A percentile compares a stretch with the other conserved stretches of the same genome.
Conservation (phyloP, 1,284 basidiomycete species). For the Leccinum solheimii region DNA sequence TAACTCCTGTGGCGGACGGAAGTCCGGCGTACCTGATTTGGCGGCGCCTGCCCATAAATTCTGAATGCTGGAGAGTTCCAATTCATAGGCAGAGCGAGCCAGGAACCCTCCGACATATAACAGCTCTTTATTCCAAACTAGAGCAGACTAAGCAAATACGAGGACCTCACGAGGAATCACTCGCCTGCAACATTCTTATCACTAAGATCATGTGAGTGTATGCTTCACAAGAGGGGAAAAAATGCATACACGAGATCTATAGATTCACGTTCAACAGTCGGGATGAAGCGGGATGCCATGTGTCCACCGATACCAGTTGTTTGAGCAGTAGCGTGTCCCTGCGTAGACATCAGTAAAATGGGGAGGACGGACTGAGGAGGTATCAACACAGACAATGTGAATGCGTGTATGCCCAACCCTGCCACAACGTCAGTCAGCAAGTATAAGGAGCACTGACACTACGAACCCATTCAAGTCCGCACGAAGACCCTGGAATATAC, state of each 20-base stretch:
- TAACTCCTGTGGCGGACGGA: slow-evolving; percentile 42
- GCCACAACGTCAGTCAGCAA: slow-evolving; percentile 14
- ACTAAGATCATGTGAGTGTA: slow-evolving; percentile 38
- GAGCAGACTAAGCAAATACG: neutral
- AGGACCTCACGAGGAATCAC: slow-evolving; percentile 14
- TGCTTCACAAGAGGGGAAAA: neutral
- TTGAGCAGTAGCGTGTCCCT: slow-evolving; percentile 85
- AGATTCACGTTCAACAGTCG: slow-evolving; percentile 94
- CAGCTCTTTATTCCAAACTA: slow-evolving; percentile 88
- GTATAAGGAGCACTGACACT: neutral
- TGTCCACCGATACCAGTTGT: slow-evolving; percentile 76
- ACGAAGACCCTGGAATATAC: slow-evolving; percentile 84
- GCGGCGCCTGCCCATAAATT: slow-evolving; percentile 56
- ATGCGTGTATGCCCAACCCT: slow-evolving; percentile 68
- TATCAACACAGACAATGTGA: slow-evolving; percentile 62
- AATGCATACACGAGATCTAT: slow-evolving; percentile 64
- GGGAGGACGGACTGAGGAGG: neutral
- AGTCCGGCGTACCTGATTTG: slow-evolving; percentile 25
- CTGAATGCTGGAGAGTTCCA: slow-evolving; percentile 69
- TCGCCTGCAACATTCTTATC: slow-evolving; percentile 75
- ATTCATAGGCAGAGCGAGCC: slow-evolving; percentile 82
- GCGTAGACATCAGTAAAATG: slow-evolving; percentile 2
- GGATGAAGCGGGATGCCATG: slow-evolving; percentile 70
- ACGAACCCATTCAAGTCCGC: slow-evolving; percentile 79
- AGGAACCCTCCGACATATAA: slow-evolving; percentile 84